A percentile compares a stretch with the other conserved stretches of the same genome.
These are phyloP conservation scores for Xylariaceae sp. DNA, from an alignment of 2,329 filamentous ascomycete genomes.

Conservation along the genomic window DNA sequence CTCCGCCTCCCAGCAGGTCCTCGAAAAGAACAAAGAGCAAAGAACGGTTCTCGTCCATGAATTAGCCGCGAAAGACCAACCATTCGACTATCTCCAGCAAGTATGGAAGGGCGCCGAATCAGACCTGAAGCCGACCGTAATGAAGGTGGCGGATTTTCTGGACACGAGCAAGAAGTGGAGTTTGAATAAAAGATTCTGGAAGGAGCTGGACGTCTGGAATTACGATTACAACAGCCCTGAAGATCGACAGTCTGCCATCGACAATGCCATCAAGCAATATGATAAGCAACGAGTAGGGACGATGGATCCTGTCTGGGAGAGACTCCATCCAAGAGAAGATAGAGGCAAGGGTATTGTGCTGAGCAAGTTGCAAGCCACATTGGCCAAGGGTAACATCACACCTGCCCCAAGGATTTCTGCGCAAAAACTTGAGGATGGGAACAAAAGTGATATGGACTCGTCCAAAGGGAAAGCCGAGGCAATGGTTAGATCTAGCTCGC, in stretches of 20 bases:
- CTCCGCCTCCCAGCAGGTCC: conserved; percentile 46
- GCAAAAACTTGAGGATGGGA: conserved; percentile 46
- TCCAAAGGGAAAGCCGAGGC: conserved; percentile 36
- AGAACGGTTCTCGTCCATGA: conserved; percentile 55
- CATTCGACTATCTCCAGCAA: conserved; percentile 43
- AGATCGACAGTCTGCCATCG: conserved; percentile 55
- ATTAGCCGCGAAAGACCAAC: conserved; percentile 50
- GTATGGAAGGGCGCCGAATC: conserved; percentile 48
- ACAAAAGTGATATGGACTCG: conserved; percentile 35
- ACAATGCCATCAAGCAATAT: conserved; percentile 56
- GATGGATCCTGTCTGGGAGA: conserved; percentile 58
- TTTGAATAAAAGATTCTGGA: conserved; percentile 55
- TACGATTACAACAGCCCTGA: conserved; percentile 52
- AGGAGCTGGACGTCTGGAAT: conserved; percentile 60
- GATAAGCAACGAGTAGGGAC: conserved; percentile 55
- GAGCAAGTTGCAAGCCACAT: conserved; percentile 56
- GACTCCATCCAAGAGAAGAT: conserved; percentile 52
- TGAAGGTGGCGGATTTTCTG: conserved; percentile 55
- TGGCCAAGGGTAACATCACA: conserved; percentile 48
- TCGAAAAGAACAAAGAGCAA: conserved; percentile 51
- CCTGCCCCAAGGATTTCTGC: conserved; percentile 46
- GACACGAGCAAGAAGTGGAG: conserved; percentile 46
- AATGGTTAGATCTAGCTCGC: conserved; percentile 48
- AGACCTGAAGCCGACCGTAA: conserved; percentile 51
- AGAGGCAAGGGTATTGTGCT: conserved; percentile 57